Conservation (phyloP, 352 stramenopile species). For the Nothophytophthora sp. region DNA sequence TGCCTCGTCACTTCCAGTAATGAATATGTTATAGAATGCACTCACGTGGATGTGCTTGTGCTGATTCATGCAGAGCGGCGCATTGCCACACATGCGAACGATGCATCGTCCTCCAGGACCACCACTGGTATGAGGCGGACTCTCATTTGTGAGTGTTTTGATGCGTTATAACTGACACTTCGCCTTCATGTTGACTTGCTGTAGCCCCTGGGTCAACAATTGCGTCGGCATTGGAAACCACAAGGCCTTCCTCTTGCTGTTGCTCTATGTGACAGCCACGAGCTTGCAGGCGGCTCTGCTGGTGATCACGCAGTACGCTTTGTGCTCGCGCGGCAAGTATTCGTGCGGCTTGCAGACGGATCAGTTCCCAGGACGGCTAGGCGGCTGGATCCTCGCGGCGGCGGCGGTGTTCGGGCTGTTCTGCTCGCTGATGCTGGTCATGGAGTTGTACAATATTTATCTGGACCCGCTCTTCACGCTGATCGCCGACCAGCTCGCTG, state of each 20-base stretch:
- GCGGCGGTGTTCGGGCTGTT: constrained; percentile 78
- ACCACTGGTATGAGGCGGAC: constrained; percentile 66
- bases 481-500: constrained; percentile 60
- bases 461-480: constrained; percentile 50
- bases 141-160: background rate
- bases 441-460: constrained; percentile 83
- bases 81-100: constrained; percentile 77
- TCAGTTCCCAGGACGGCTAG: constrained; percentile 61
- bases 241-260: constrained; percentile 79
- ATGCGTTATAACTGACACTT: too few relatives aligned
- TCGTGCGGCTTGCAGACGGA: constrained; percentile 65
- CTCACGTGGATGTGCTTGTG: too few relatives aligned
- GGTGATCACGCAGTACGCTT: constrained; percentile 47
- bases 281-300: constrained; percentile 59
- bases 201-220: constrained; percentile 88
- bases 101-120: constrained; percentile 83
- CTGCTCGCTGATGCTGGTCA: constrained; percentile 70
- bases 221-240: constrained; percentile 84
- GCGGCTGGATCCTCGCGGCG: constrained; percentile 65
- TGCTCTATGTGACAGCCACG: constrained; percentile 72
- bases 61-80: constrained; percentile 50
- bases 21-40: too few relatives aligned
- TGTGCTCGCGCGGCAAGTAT: constrained; percentile 39
- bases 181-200: background rate
- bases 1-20: too few relatives aligned